Evolutionary conservation across 1,284 basidiomycete species (phyloP).

Genomic region (Pseudozyma flocculosa): DNA sequence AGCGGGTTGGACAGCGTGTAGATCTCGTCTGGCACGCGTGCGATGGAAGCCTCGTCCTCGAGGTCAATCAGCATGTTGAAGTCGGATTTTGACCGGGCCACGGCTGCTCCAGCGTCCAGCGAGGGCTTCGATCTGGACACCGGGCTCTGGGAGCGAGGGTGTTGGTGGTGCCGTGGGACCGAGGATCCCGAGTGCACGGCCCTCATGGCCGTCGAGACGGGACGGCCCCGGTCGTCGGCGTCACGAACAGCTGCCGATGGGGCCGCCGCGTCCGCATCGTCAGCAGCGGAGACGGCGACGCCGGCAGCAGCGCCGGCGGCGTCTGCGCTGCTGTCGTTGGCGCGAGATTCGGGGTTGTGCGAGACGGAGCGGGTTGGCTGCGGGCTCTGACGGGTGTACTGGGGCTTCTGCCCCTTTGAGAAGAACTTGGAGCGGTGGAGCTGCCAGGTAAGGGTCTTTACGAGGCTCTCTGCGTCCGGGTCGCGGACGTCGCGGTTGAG

Average conservation of each 20-base stretch:
- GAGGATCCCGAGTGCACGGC: no score
- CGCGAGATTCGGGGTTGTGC: not conserved
- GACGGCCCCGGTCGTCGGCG: no score
- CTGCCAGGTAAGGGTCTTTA: slow-evolving; percentile 24
- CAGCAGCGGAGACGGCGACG: no score
- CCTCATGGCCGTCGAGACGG: no score
- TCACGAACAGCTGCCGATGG: no score
- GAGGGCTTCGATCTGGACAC: no score
- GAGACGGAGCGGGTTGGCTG: not conserved
- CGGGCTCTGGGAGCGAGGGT: not conserved
- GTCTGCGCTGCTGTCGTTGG: no score
- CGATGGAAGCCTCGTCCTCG: slow-evolving; percentile 23
- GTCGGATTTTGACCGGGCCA: slow-evolving; percentile 1
- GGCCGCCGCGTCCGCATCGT: no score
- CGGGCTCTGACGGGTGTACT: not conserved
- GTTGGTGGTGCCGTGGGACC: no score
- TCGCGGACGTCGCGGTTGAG: slow-evolving; percentile 19
- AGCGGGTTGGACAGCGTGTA: slow-evolving; percentile 29
- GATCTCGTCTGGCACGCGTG: slow-evolving; percentile 21
- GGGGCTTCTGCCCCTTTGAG: slow-evolving; percentile 1
- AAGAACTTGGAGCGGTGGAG: slow-evolving; percentile 22
- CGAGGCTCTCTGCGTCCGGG: slow-evolving; percentile 11
- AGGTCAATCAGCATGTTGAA: slow-evolving; percentile 33
- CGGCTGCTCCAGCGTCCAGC: not conserved
- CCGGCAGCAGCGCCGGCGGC: no score